Evolutionary conservation across 495 filamentous ascomycete genomes (phyloP), one percentile per base, ranked within the genome.

Genomic region (Xylaria intraflava): DNA sequence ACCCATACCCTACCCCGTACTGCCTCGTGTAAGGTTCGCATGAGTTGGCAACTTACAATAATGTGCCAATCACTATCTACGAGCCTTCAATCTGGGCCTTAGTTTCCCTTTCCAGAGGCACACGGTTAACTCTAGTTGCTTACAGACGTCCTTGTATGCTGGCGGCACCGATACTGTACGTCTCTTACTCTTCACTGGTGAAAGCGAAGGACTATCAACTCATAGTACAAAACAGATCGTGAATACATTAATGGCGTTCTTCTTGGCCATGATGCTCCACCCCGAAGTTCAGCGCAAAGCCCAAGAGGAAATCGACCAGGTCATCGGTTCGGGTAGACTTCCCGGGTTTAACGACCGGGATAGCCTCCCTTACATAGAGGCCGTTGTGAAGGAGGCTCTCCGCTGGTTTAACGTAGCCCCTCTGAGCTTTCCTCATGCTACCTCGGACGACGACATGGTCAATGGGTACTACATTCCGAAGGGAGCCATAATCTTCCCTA

Each of bases 131-230:
- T 8, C 19, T 10, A 26, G 3, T 45, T 27, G n/a, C 6, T n/a
- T 16, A 46, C 31, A 53, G 50, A 8, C 16, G 6, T 62, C 61
- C 2, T 27, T 78, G 14, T 78, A 76, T 49, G 57, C 59, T 3
- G 77, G 66, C 1, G 77, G 75, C 9, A 68, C 72, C 11, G 76
- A 78, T 49, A 78, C 47, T 0, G 54, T 56, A 43, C 9, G 46
- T 52, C 8, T 1, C 5, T 6, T 14, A 11, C n/a, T 12, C 7
- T 5, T 33, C 27, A 1, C 12, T n/a, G 19, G 4, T 1, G 0
- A n/a, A 47, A 11, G 1, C 2, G 2, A 16, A 9, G 0, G 10
- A 1, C 12, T 16, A 31, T 38, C 26, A 8, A 52, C 26, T 10
- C n/a, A n/a, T n/a, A n/a, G n/a, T 22, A 22, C 3, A 5, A 27